These are phyloP conservation scores for Candida corydali DNA, from an alignment of 805 yeast species.

Conservation along the genomic window DNA sequence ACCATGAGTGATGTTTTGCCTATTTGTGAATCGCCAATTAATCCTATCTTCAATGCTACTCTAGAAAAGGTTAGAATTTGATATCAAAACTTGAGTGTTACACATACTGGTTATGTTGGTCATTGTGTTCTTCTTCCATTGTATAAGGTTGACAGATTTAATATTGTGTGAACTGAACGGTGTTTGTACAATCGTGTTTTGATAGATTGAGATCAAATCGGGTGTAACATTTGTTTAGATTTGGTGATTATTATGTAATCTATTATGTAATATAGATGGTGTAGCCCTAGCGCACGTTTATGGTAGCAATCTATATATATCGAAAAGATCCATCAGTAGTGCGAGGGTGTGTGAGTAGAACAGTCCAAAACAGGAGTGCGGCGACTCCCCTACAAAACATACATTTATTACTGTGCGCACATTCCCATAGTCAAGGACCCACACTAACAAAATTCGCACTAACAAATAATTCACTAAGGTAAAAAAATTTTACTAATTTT, in stretches of 20 bases:
- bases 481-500: constrained; percentile 2
- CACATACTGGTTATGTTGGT: constrained; percentile 37
- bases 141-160: too few relatives aligned
- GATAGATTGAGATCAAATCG: too few relatives aligned
- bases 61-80: constrained; percentile 16
- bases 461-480: too few relatives aligned
- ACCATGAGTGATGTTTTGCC: constrained; percentile 97
- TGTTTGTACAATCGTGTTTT: too few relatives aligned
- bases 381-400: not conserved
- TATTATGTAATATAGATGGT: not conserved
- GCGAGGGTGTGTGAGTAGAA: not conserved
- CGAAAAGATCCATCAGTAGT: too few relatives aligned
- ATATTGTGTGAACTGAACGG: too few relatives aligned
- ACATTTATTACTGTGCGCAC: too few relatives aligned
- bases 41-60: constrained; percentile 80
- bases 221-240: too few relatives aligned
- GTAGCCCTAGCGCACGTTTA: not conserved
- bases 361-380: not conserved
- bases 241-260: not conserved
- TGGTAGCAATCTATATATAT: too few relatives aligned
- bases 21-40: constrained; percentile 92
- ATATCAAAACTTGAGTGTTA: not conserved
- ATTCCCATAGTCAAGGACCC: too few relatives aligned
- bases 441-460: too few relatives aligned
- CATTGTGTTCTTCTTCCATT: constrained; percentile 12